Conservation (phyloP, 495 filamentous ascomycete species). For the Thozetella sp. region DNA sequence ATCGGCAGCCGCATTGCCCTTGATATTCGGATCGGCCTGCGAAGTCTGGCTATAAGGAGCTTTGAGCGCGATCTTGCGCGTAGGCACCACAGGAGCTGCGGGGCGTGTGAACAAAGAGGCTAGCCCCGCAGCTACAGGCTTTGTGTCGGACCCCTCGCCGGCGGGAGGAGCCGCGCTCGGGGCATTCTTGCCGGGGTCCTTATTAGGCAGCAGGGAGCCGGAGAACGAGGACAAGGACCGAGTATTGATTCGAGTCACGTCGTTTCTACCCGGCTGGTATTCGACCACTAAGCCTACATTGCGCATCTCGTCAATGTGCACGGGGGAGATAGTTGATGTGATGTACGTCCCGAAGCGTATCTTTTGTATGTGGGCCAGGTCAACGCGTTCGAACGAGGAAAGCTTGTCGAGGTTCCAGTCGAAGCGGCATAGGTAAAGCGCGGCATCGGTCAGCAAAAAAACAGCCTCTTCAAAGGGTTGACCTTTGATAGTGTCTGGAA, state of each 20-base stretch:
- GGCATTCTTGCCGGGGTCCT: slow-evolving; percentile 5
- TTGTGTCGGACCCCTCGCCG: slow-evolving; percentile 3
- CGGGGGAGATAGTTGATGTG: slow-evolving; percentile 75
- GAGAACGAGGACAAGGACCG: slow-evolving; percentile 69
- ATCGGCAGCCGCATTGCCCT: slow-evolving; percentile 16
- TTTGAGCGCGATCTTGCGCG: slow-evolving; percentile 56
- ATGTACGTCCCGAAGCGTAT: slow-evolving; percentile 86
- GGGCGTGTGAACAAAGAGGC: slow-evolving; percentile 27
- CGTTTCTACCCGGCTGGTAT: slow-evolving; percentile 67
- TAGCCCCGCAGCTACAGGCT: slow-evolving; percentile 17
- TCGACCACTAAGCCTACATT: slow-evolving; percentile 84
- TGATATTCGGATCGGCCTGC: slow-evolving; percentile 41
- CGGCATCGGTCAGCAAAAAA: slow-evolving; percentile 80
- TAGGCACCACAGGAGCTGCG: slow-evolving; percentile 15
- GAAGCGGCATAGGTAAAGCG: slow-evolving; percentile 85
- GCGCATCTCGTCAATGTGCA: slow-evolving; percentile 71
- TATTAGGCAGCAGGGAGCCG: slow-evolving; percentile 17
- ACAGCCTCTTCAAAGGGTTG: slow-evolving; percentile 84
- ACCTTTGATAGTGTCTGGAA: slow-evolving; percentile 64
- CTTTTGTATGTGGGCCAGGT: slow-evolving; percentile 66
- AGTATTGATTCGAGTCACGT: slow-evolving; percentile 80
- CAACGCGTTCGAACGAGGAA: slow-evolving; percentile 83
- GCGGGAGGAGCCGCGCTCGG: slow-evolving; percentile 5
- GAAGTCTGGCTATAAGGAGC: slow-evolving; percentile 58
- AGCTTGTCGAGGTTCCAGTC: slow-evolving; percentile 95